These are phyloP conservation scores for Xylaria digitata DNA, from an alignment of 2,329 filamentous ascomycete genomes.

Conservation along the genomic window DNA sequence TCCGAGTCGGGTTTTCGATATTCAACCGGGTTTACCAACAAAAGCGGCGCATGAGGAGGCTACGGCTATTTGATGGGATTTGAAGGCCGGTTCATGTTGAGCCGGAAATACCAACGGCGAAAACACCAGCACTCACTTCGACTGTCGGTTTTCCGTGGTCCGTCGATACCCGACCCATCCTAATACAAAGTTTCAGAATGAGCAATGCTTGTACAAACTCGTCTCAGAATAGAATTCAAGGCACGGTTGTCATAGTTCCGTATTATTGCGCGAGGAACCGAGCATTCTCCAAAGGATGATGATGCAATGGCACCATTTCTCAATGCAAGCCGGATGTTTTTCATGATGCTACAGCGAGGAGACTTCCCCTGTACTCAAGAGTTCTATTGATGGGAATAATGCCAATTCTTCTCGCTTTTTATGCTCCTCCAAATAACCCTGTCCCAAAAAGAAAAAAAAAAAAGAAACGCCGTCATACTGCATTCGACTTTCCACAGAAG, in stretches of 20 bases:
- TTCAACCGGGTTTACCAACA: background rate
- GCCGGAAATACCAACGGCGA: background rate
- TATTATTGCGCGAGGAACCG: background rate
- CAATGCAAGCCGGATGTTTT: background rate
- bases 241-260: background rate
- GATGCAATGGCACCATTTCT: background rate
- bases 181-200: background rate
- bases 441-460: too few species aligned
- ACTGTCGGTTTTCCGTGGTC: background rate
- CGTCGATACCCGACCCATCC: background rate
- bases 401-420: background rate
- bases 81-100: slow-evolving; percentile 4
- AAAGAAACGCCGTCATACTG: background rate
- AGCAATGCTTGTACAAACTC: background rate
- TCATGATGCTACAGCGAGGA: background rate
- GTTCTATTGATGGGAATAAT: background rate
- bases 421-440: background rate
- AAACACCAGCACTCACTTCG: background rate
- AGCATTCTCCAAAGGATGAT: background rate
- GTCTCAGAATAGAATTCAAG: background rate
- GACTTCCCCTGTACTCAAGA: background rate
- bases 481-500: slow-evolving; percentile 12
- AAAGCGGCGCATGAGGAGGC: background rate
- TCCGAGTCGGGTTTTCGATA: slow-evolving; percentile 20
- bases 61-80: background rate